Percentiles rank a stretch among this genome's conserved stretches.
phyloP scores from a whole-genome alignment of 1,284 basidiomycete species.

The Moniliophthora roreri region DNA sequence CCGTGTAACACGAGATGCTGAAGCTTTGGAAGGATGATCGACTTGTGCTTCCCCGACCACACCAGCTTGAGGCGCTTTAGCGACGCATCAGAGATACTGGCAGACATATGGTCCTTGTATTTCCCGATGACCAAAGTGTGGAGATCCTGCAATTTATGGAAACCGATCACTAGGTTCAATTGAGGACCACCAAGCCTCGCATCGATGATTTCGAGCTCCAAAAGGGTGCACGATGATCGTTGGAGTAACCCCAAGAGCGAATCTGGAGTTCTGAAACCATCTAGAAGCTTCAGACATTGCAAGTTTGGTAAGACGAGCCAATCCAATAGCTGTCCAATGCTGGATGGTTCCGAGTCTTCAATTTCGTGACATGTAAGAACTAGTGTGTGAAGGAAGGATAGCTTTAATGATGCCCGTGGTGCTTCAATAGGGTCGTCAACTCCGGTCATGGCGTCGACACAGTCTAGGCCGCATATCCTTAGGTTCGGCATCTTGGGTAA shows the following conservation, averaged over 20 bases:
- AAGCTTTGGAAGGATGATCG: not conserved
- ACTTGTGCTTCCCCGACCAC: not conserved
- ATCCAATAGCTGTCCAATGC: constrained; percentile 2
- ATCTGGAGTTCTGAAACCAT: not conserved
- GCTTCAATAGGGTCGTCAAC: not conserved
- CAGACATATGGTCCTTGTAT: not conserved
- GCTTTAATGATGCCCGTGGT: not conserved
- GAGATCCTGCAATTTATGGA: not conserved
- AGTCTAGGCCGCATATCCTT: not conserved
- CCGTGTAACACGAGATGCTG: not conserved
- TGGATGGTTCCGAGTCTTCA: not conserved
- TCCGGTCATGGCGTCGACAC: not conserved
- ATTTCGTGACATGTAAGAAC: not conserved
- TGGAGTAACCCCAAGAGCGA: not conserved
- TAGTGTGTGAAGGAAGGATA: not conserved
- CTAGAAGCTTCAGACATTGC: not conserved
- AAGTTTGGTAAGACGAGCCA: constrained; percentile 2
- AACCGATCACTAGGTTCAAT: not conserved
- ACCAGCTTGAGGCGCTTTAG: not conserved
- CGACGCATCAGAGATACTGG: not conserved
- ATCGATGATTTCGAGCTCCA: not conserved
- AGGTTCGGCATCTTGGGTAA: constrained; percentile 1
- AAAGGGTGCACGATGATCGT: not conserved
- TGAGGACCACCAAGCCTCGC: not conserved
- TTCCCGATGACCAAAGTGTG: not conserved